Percentiles rank a stretch among this genome's conserved stretches.
Conservation (phyloP, 371 early-diverging fungal genomes). For the Umbelopsis sp. region DNA sequence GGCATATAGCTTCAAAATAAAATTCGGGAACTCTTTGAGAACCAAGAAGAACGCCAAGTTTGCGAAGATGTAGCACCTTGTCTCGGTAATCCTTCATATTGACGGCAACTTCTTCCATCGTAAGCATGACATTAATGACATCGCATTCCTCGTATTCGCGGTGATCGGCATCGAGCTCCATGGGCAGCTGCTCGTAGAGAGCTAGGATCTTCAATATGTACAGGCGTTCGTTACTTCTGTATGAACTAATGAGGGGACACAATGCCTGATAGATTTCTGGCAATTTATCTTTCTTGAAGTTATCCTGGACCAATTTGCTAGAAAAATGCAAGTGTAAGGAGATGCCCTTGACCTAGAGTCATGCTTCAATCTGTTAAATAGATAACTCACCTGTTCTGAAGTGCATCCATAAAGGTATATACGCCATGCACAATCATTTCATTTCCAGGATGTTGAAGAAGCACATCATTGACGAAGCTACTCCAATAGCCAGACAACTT, state of each 20-base stretch:
- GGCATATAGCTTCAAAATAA: slow-evolving; percentile 65
- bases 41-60: slow-evolving; percentile 59
- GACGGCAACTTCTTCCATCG: slow-evolving; percentile 67
- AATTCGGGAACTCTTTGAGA: slow-evolving; percentile 64
- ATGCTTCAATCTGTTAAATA: not conserved
- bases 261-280: slow-evolving; percentile 54
- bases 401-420: slow-evolving; percentile 51
- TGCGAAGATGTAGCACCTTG: slow-evolving; percentile 74
- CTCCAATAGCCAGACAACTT: slow-evolving; percentile 38
- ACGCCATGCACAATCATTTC: slow-evolving; percentile 63
- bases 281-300: slow-evolving; percentile 44
- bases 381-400: slow-evolving; percentile 51
- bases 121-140: slow-evolving; percentile 56
- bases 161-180: slow-evolving; percentile 48
- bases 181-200: slow-evolving; percentile 64
- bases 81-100: slow-evolving; percentile 75
- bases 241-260: slow-evolving; percentile 64
- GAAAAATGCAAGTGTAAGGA: not conserved
- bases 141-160: slow-evolving; percentile 38
- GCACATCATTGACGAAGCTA: slow-evolving; percentile 41
- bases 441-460: slow-evolving; percentile 52
- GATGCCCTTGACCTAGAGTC: not conserved
- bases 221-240: slow-evolving; percentile 63
- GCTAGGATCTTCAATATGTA: slow-evolving; percentile 74
- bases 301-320: slow-evolving; percentile 37